Conservation (phyloP, 306 rosid genomes). For the Astragalus glycyphyllos region DNA sequence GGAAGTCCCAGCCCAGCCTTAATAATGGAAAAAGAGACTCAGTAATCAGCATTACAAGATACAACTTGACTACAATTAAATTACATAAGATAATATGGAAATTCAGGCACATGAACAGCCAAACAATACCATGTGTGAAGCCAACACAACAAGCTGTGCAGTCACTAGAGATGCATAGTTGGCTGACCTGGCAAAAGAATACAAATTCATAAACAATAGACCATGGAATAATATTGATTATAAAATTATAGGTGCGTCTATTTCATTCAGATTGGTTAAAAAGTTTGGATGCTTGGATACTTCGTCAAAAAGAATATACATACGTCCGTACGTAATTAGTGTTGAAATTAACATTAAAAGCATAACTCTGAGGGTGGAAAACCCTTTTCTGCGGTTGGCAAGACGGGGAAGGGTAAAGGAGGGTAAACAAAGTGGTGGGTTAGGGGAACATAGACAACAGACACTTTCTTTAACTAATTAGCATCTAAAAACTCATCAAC, state of each 20-base stretch:
- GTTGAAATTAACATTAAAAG: conserved; percentile 1
- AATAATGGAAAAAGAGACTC: conserved; percentile 41
- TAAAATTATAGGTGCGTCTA: conserved; percentile 20
- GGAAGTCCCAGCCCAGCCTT: conserved; percentile 98
- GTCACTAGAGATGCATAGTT: conserved; percentile 93
- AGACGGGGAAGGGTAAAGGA: conserved; percentile 18
- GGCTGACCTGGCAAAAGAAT: conserved; percentile 62
- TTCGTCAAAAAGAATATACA: conserved; percentile 17
- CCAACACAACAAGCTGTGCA: conserved; percentile 76
- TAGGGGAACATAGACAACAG: conserved; percentile 14
- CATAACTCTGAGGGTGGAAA: conserved; percentile 6
- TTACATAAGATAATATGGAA: conserved; percentile 12
- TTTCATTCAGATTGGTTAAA: conserved; percentile 8
- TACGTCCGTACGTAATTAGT: neutral
- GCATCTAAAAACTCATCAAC: conserved; percentile 32
- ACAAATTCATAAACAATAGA: conserved; percentile 26
- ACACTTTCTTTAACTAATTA: conserved; percentile 26
- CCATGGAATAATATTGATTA: conserved; percentile 26
- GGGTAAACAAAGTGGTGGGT: neutral
- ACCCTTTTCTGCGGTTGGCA: neutral
- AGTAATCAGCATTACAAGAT: conserved; percentile 30
- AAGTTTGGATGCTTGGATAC: conserved; percentile 2
- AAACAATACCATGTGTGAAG: conserved; percentile 88
- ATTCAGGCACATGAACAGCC: conserved; percentile 37
- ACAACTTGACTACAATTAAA: conserved; percentile 25